Base-by-base conservation (phyloP, 2,329 filamentous ascomycete species). In the Fusarium torulosum region DNA sequence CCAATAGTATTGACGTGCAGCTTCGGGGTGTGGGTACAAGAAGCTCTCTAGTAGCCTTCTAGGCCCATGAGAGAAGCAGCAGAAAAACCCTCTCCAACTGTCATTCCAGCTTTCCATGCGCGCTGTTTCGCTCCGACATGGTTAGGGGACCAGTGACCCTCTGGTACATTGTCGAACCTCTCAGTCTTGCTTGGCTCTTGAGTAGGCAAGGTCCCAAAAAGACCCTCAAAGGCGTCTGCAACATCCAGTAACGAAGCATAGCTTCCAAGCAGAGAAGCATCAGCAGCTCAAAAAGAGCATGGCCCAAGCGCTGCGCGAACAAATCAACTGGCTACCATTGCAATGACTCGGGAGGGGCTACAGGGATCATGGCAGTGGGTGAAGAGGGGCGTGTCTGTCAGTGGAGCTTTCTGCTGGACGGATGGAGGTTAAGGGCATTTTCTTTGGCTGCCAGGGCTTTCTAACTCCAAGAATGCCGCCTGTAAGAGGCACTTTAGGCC, bases 261-360 rank as follows among this genome's bases (percentile, higher is more conserved):
- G 57, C 59, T 62, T 54, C 53, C 66, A 45, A 59, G 59, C 56
- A 47, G 41, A 68, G 53, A 60, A 60, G 65, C 57, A 70, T 70
- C 69, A 69, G 64, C 66, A 73, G 53, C 69, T 68, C 60, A 46
- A 66, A 53, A 45, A 59, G 44, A 43, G 52, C 53, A 60, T 72
- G 69, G 67, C 63, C 71, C 69, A 67, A 73, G 71, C 71, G 71
- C 59, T 47, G 60, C 54, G 51, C 53, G 59, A 62, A 55, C 72
- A 74, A 73, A 74, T 74, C 72, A 74, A 74, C 72, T 74, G 68
- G 72, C 62, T 72, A 68, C 70, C 66, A 73, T 70, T 73, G 72
- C 72, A 74, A 74, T 74, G 72, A 74, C 72, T 74, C 72, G 72
- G 59, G 69, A 70, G 63, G 69, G 70, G 67, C 64, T 63, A 60